phyloP scores from a whole-genome alignment of 225 moss, liverwort and hornwort species.

The Straminergon stramineum region DNA sequence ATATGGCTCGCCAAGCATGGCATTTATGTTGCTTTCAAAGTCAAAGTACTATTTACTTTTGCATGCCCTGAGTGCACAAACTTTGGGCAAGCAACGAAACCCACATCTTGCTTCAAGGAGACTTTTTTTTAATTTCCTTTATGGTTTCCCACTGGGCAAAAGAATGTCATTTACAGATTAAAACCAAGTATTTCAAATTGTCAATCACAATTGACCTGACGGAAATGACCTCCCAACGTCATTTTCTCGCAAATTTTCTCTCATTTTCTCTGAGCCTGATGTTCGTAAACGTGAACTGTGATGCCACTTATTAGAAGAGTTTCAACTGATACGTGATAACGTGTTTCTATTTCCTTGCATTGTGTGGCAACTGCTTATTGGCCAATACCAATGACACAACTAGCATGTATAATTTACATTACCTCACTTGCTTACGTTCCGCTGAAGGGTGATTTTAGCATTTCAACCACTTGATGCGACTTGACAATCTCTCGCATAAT shows the following conservation, averaged over 20 bases:
- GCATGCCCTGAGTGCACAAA: rapidly evolving
- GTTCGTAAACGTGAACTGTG: neutral
- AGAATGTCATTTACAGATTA: neutral
- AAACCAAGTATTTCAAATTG: too few relatives aligned
- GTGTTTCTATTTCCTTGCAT: neutral
- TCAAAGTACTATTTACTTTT: neutral
- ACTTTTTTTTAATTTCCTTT: neutral
- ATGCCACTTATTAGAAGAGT: neutral
- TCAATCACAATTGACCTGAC: neutral
- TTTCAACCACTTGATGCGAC: neutral
- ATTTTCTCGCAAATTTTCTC: neutral
- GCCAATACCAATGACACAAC: neutral
- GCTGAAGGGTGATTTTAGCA: neutral
- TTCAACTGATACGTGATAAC: neutral
- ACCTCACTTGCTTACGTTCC: neutral
- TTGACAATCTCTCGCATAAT: neutral
- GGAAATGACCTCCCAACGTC: neutral
- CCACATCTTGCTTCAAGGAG: neutral
- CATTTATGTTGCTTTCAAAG: neutral
- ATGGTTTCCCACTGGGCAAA: rapidly evolving
- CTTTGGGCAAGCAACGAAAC: neutral
- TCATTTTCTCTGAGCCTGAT: neutral
- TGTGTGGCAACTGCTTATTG: neutral
- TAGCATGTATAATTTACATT: neutral
- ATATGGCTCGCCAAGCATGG: neutral